These are phyloP conservation scores for Aspergillus cavernicola DNA, from an alignment of 495 filamentous ascomycete genomes.

Conservation along the genomic window DNA sequence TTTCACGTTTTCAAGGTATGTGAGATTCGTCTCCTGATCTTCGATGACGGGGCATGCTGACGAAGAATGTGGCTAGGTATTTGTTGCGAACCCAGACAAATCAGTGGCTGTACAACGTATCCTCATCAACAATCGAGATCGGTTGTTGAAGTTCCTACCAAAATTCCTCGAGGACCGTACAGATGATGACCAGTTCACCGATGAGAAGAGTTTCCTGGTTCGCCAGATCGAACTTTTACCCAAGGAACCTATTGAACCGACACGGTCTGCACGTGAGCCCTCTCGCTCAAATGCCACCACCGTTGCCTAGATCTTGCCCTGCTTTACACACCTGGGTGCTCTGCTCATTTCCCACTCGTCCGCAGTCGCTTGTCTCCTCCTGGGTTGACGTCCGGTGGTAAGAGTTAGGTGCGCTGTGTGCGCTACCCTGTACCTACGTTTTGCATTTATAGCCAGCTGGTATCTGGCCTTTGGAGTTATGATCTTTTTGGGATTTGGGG, in stretches of 20 bases:
- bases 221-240: slow-evolving; percentile 86
- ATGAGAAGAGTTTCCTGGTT: slow-evolving; percentile 94
- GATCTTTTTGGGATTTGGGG: slow-evolving; percentile 14
- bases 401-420: slow-evolving; percentile 20
- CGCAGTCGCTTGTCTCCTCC: slow-evolving; percentile 4
- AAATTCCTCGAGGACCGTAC: slow-evolving; percentile 92
- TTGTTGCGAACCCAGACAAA: slow-evolving; percentile 97
- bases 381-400: slow-evolving; percentile 3
- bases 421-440: slow-evolving; percentile 11
- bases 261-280: slow-evolving; percentile 28
- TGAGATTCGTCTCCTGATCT: neutral
- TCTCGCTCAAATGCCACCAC: slow-evolving; percentile 32
- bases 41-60: slow-evolving; percentile 15
- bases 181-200: slow-evolving; percentile 97
- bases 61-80: slow-evolving; percentile 56
- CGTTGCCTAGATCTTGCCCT: slow-evolving; percentile 27
- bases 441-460: slow-evolving; percentile 28
- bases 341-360: too few relatives aligned
- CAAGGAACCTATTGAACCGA: slow-evolving; percentile 55
- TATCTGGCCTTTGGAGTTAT: slow-evolving; percentile 17
- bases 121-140: slow-evolving; percentile 90
- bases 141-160: slow-evolving; percentile 80
- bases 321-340: too few relatives aligned
- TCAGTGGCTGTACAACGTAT: slow-evolving; percentile 91
- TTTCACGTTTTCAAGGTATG: slow-evolving; percentile 97